A percentile compares a stretch with the other conserved stretches of the same genome.
These are phyloP conservation scores for Sphaerulina populicola DNA, from an alignment of 2,329 filamentous ascomycete genomes.

Conservation along the genomic window DNA sequence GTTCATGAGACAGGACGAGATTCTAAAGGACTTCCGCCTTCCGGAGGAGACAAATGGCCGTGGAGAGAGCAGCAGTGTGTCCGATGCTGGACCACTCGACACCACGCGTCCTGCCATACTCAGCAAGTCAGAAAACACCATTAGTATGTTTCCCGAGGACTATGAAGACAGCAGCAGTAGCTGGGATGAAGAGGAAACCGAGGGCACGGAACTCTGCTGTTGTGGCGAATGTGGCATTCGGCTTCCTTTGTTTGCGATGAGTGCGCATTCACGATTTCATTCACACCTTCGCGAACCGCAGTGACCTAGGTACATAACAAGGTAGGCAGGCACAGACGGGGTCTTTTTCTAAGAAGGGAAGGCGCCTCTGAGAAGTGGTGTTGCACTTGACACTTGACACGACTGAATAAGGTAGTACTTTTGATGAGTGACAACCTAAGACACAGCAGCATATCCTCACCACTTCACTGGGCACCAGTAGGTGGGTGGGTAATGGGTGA, in stretches of 20 bases:
- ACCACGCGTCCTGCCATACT: no score
- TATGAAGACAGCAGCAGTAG: neutral
- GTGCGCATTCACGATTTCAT: slow-evolving; percentile 51
- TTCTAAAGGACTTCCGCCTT: slow-evolving; percentile 58
- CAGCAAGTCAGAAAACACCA: no score
- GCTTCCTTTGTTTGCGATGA: slow-evolving; percentile 52
- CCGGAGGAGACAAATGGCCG: slow-evolving; percentile 38
- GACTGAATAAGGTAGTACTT: no score
- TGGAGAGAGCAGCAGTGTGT: neutral
- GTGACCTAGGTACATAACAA: neutral
- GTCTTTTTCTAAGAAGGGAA: no score
- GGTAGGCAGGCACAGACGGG: no score
- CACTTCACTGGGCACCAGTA: no score
- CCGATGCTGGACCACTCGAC: slow-evolving; percentile 10
- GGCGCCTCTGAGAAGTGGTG: no score
- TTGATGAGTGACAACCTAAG: no score
- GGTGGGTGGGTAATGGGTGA: no score
- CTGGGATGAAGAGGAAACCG: slow-evolving; percentile 21
- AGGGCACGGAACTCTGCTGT: slow-evolving; percentile 34
- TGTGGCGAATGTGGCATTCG: slow-evolving; percentile 44
- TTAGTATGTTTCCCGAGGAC: no score
- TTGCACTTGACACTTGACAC: no score
- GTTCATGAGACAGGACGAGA: slow-evolving; percentile 67
- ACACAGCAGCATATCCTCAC: no score
- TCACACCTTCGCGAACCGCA: neutral